Evolutionary conservation across 495 filamentous ascomycete genomes (phyloP), one percentile per base, ranked within the genome.

Genomic region (Baudoinia panamericana): DNA sequence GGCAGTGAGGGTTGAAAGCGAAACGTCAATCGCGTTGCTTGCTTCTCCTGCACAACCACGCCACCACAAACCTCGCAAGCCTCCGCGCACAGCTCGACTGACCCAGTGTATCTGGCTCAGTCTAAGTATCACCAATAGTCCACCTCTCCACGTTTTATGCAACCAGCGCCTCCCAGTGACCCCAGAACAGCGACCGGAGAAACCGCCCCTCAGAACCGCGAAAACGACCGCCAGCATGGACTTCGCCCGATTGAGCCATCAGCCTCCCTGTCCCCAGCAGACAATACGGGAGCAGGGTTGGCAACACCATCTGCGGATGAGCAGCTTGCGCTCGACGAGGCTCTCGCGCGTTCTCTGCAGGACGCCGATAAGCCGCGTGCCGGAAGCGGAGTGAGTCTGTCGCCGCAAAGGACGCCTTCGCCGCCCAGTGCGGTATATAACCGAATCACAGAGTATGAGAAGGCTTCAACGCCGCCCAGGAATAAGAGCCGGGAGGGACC

Each of bases 381-480:
- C 5, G 21, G 40, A 38, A 31, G 52, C 41, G 41, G 52, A 61
- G 36, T 59, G 60, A 62, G 41, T 36, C 45, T 38, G n/a, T 7
- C 41, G 3, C 36, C 40, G 16, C 33, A 10, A 7, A 16, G 24
- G 28, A 60, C 60, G 9, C 48, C 60, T 15, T 53, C 43, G 39
- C 43, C 61, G 31, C 67, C 72, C 39, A 63, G 63, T 12, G 70
- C 69, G 26, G n/a, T n/a, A n/a, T n/a, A n/a, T n/a, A 73, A 78
- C 57, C 72, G 73, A 32, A 78, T 87, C 51, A 67, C 61, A 29
- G 74, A 84, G 56, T 78, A 92, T 67, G 84, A 87, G 56, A 75
- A 74, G 26, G 54, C 67, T 20, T 58, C 53, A 25, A 63, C 58
- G 36, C 61, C 58, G 28, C 55, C 58, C 40, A 63, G 60, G 48